Percentiles rank a stretch among this genome's conserved stretches.
These are phyloP conservation scores for Flaveria trinervia DNA, from an alignment of 129 eudicot genomes.

Conservation along the genomic window DNA sequence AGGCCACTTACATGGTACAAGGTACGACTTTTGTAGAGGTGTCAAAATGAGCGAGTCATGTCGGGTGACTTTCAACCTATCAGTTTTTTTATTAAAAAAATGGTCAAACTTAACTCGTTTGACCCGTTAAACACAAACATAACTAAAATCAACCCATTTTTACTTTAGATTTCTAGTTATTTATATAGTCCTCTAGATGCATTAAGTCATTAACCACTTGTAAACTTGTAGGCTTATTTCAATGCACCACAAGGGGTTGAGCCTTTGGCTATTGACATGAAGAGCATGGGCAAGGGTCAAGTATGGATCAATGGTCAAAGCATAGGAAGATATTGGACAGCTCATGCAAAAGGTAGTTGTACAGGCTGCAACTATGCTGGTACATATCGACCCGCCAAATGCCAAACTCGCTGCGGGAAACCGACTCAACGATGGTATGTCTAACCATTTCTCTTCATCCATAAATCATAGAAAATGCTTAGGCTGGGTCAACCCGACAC, in stretches of 20 bases:
- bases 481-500: not conserved
- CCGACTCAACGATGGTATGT: slow-evolving; percentile 91
- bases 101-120: not conserved
- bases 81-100: not conserved
- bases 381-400: slow-evolving; percentile 56
- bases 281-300: slow-evolving; percentile 90
- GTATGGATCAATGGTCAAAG: slow-evolving; percentile 88
- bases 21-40: slow-evolving; percentile 43
- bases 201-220: not conserved
- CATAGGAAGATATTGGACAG: slow-evolving; percentile 91
- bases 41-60: not conserved
- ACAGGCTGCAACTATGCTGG: slow-evolving; percentile 65
- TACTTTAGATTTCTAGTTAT: not conserved
- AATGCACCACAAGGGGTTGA: slow-evolving; percentile 68
- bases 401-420: slow-evolving; percentile 80
- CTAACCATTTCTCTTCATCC: not conserved
- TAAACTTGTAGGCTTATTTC: slow-evolving; percentile 67
- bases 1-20: slow-evolving; percentile 86
- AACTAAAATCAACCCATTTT: not conserved
- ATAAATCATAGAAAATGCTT: not conserved
- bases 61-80: not conserved
- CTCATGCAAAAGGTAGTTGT: slow-evolving; percentile 63
- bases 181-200: not conserved
- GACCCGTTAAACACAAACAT: not conserved
- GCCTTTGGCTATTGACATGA: slow-evolving; percentile 79